Evolutionary conservation across 805 yeast genomes (phyloP).

Genomic region (Cephaloascus albidus): DNA sequence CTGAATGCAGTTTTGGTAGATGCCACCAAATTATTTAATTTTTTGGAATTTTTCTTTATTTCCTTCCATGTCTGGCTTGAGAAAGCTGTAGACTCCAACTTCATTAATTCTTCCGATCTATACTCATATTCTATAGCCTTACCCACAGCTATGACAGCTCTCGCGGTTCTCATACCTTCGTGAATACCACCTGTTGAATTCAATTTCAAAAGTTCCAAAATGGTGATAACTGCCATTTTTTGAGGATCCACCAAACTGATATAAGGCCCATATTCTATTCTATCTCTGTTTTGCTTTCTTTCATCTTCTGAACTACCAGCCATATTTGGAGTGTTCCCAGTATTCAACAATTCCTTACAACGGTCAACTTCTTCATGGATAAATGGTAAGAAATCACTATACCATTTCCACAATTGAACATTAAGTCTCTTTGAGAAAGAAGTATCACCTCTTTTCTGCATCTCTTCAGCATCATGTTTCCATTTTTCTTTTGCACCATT

Average conservation of each 20-base stretch:
- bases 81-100: conserved; percentile 45
- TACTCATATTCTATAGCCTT: conserved; percentile 80
- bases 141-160: conserved; percentile 76
- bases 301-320: conserved; percentile 5
- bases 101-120: conserved; percentile 55
- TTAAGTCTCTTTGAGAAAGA: conserved; percentile 54
- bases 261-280: conserved; percentile 68
- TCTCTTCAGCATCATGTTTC: conserved; percentile 72
- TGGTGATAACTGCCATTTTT: conserved; percentile 75
- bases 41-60: conserved; percentile 36
- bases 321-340: conserved; percentile 6
- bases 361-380: conserved; percentile 56
- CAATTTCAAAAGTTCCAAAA: conserved; percentile 69
- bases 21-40: conserved; percentile 21
- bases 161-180: conserved; percentile 78
- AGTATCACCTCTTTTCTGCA: conserved; percentile 47
- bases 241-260: conserved; percentile 65
- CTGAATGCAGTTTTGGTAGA: conserved; percentile 18
- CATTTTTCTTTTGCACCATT: conserved; percentile 86
- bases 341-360: conserved; percentile 36
- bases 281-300: conserved; percentile 22
- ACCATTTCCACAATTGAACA: conserved; percentile 79
- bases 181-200: conserved; percentile 66
- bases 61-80: conserved; percentile 25
- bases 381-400: conserved; percentile 59